A percentile compares a stretch with the other conserved stretches of the same genome.
Evolutionary conservation across 2,329 filamentous ascomycete species (phyloP).

Genomic region (Xylaria sp.): DNA sequence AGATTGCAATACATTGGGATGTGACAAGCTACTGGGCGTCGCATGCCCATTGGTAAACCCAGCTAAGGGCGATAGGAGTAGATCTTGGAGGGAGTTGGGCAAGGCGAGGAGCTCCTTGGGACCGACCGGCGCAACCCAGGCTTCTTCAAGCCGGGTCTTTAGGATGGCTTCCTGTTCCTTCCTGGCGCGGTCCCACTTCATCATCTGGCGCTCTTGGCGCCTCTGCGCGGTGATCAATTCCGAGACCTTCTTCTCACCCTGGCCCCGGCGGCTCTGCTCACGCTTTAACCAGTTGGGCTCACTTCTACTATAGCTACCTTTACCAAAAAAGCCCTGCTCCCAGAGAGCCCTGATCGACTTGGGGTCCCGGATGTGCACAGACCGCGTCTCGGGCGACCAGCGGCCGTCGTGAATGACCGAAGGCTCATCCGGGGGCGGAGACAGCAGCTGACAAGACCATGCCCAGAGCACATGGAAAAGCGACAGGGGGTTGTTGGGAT

Average conservation of each 20-base stretch:
- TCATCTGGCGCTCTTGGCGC: conserved; percentile 81
- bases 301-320: conserved; percentile 90
- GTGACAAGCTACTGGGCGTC: not conserved
- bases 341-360: conserved; percentile 83
- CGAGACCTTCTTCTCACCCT: conserved; percentile 75
- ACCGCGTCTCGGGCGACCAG: conserved; percentile 84
- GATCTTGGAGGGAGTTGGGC: conserved; percentile 65
- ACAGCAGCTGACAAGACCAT: conserved; percentile 79
- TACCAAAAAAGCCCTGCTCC: conserved; percentile 98
- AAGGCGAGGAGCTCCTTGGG: conserved; percentile 62
- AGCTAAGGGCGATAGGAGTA: conserved; percentile 40
- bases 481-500: conserved; percentile 92
- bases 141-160: conserved; percentile 67
- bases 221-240: conserved; percentile 83
- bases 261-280: conserved; percentile 78
- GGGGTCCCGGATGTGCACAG: conserved; percentile 84
- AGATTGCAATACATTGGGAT: not conserved
- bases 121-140: conserved; percentile 58
- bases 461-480: conserved; percentile 82
- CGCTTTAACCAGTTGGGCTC: conserved; percentile 92
- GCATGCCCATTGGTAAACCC: conserved; percentile 35
- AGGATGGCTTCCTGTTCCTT: conserved; percentile 87
- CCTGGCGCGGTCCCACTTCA: conserved; percentile 92
- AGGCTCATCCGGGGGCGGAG: conserved; percentile 73
- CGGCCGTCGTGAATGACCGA: conserved; percentile 74